phyloP scores from a whole-genome alignment of 208 protist species.

The Acanthamoeba polyphaga region DNA sequence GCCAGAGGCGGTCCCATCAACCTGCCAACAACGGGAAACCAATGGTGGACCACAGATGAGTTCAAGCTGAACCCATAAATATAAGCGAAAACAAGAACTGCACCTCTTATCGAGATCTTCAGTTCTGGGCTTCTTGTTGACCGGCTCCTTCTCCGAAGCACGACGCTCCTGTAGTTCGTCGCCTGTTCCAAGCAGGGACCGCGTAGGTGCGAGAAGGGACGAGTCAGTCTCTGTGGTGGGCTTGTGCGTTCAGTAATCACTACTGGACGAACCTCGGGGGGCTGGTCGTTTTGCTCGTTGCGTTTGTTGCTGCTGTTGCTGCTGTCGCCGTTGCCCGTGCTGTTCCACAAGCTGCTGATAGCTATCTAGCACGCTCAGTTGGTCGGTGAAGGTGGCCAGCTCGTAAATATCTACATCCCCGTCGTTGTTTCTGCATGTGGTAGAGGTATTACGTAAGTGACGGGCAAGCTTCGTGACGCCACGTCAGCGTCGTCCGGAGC shows the following conservation, averaged over 20 bases:
- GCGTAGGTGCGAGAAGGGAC: too few species aligned
- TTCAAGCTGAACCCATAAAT: not conserved
- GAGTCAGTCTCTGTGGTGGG: too few species aligned
- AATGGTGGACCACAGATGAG: not conserved
- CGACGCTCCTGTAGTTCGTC: too few species aligned
- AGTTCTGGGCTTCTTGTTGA: not conserved
- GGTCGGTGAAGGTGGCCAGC: not conserved
- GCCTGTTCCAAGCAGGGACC: too few species aligned
- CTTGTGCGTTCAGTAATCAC: too few species aligned
- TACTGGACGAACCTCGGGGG: not conserved
- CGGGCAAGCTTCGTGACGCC: not conserved
- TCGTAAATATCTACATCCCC: slow-evolving; percentile 45
- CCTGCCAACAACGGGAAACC: not conserved
- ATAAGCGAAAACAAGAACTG: not conserved
- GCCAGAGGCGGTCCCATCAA: slow-evolving; percentile 20
- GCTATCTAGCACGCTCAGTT: slow-evolving; percentile 5
- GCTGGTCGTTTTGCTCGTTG: slow-evolving; percentile 30
- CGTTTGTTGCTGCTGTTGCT: not conserved
- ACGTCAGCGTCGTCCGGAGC: not conserved
- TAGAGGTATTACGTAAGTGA: not conserved
- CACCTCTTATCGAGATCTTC: not conserved
- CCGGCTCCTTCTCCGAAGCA: not conserved
- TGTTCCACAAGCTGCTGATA: not conserved
- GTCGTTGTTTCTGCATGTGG: slow-evolving; percentile 6
- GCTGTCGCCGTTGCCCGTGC: not conserved